phyloP scores from a whole-genome alignment of 495 filamentous ascomycete genomes.

The Rusavskia elegans region DNA sequence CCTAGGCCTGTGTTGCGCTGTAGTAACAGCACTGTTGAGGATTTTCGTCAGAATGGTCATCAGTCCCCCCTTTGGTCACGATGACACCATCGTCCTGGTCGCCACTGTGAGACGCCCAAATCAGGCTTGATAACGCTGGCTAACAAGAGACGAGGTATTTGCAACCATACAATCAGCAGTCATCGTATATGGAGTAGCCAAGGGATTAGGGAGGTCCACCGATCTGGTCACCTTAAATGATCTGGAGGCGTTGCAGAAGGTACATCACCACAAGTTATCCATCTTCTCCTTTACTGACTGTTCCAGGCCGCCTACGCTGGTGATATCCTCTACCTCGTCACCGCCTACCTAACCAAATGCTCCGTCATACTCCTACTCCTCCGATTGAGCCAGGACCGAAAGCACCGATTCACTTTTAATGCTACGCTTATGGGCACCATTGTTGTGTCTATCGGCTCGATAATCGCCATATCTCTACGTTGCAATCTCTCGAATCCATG shows the following conservation, averaged over 20 bases:
- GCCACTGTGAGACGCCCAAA: conserved; percentile 14
- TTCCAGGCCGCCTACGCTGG: conserved; percentile 15
- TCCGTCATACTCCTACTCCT: conserved; percentile 18
- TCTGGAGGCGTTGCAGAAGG: neutral
- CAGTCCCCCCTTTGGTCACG: neutral
- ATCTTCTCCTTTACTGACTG: neutral
- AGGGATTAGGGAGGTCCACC: neutral
- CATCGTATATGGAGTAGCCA: neutral
- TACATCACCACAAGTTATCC: neutral
- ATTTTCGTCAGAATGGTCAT: conserved; percentile 13
- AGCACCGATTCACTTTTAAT: conserved; percentile 7
- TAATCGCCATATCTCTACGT: neutral
- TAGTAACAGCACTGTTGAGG: conserved; percentile 21
- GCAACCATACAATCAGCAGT: neutral
- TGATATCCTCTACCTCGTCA: conserved; percentile 19
- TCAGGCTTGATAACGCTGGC: neutral
- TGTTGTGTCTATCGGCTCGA: neutral
- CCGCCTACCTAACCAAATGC: conserved; percentile 19
- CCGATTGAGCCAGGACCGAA: conserved; percentile 16
- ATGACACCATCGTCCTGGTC: neutral
- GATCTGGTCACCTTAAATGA: neutral
- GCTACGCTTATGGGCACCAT: neutral
- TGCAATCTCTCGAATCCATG: neutral
- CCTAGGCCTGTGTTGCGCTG: conserved; percentile 26
- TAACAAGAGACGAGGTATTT: neutral